Base-by-base conservation (phyloP, 2,329 filamentous ascomycete genomes). In the Sclerotinia spermophila region DNA sequence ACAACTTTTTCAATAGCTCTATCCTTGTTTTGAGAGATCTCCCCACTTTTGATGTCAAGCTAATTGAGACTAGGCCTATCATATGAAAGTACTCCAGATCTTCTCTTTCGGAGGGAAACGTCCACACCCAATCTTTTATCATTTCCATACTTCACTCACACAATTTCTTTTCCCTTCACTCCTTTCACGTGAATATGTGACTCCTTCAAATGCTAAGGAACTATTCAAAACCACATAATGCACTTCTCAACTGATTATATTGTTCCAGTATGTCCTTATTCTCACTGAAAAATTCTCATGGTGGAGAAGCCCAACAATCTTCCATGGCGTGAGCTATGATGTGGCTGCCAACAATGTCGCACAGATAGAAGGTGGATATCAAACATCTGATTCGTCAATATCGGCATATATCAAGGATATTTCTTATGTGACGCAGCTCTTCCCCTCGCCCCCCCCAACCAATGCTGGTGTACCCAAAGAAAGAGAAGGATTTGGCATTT, bases 261-360 rank as follows among this genome's bases (percentile, higher is more conserved):
- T 27, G 13, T 1, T n/a, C 48, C 7, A 2, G 3, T 7, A 24
- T 17, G 13, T 58, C 55, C 60, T 19, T 30, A n/a, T 27, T 13
- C 48, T 30, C 35, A 38, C 17, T 24, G 24, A 65, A 51, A 65
- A 48, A 27, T 45, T 48, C 30, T 48, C 30, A 0, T 30, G 44
- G 13, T 21, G 45, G 30, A 64, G 35, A 19, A 40, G 19, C 27
- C 48, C 48, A 67, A 67, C 58, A 19, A n/a, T 35, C 13, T 35
- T 59, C 7, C 51, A 10, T 68, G 65, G 51, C 38, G 27, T 68
- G 53, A 60, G 38, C 55, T 60, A 40, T 66, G 62, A 66, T 53
- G 62, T 66, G 62, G 62, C 62, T 66, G 62, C 62, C 62, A 66
- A 40, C 61, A 51, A 65, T 51, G 61, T 65, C 48, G 44, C 61